phyloP scores from a whole-genome alignment of 345 rosid species.

The Citropsis articulata region DNA sequence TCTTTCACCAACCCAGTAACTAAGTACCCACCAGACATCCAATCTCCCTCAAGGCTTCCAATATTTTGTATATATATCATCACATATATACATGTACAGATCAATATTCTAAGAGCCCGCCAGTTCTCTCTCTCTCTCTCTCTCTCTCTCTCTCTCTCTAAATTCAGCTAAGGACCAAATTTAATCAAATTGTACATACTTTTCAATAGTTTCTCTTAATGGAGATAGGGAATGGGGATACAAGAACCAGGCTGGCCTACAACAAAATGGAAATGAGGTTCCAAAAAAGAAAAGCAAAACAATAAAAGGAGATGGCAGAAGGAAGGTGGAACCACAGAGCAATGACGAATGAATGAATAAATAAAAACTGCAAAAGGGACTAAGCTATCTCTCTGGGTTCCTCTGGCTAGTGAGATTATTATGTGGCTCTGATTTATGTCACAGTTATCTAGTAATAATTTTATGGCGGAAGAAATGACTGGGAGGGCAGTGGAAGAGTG shows the following conservation, averaged over 20 bases:
- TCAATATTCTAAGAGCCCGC: conserved; percentile 41
- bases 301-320: conserved; percentile 18
- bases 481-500: conserved; percentile 29
- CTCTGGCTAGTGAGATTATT: conserved; percentile 37
- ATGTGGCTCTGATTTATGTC: conserved; percentile 44
- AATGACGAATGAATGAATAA: conserved; percentile 67
- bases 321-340: conserved; percentile 41
- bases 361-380: conserved; percentile 47
- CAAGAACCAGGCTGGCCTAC: conserved; percentile 49
- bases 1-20: conserved; percentile 44
- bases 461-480: conserved; percentile 22
- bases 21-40: conserved; percentile 48
- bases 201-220: conserved; percentile 12
- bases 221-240: conserved; percentile 38
- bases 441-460: conserved; percentile 41
- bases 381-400: conserved; percentile 52
- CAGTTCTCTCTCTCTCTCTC: conserved; percentile 27
- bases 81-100: conserved; percentile 54
- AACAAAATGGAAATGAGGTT: conserved; percentile 24
- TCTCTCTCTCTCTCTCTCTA: not conserved
- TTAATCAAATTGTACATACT: conserved; percentile 40
- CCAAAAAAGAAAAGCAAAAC: conserved; percentile 2
- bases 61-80: conserved; percentile 51
- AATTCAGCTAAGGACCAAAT: conserved; percentile 23
- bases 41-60: conserved; percentile 43